A percentile compares a stretch with the other conserved stretches of the same genome.
phyloP scores from a whole-genome alignment of 2,329 filamentous ascomycete species.

The Alternaria sp. region DNA sequence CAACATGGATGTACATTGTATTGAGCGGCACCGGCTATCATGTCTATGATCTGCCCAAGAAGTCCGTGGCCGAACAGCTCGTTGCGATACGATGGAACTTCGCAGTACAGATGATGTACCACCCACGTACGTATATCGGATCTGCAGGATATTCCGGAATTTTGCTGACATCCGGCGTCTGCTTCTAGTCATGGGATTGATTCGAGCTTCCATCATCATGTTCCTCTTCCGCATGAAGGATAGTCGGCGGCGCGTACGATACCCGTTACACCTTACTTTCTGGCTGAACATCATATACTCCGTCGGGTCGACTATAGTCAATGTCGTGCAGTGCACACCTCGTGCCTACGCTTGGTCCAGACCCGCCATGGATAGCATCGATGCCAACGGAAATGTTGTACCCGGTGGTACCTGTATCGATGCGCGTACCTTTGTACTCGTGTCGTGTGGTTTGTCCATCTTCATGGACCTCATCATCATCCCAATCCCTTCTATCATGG shows the following conservation, averaged over 20 bases:
- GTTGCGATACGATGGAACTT: constrained; percentile 42
- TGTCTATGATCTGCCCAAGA: constrained; percentile 38
- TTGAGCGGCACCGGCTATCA: constrained; percentile 44
- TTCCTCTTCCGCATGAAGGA: constrained; percentile 49
- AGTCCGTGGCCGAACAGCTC: constrained; percentile 35
- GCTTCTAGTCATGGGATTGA: constrained; percentile 37
- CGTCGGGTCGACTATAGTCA: constrained; percentile 42
- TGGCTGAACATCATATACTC: constrained; percentile 46
- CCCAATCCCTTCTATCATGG: constrained; percentile 50
- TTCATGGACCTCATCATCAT: constrained; percentile 51
- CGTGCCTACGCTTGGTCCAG: constrained; percentile 36
- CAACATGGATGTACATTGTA: constrained; percentile 36
- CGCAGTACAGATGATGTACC: constrained; percentile 47
- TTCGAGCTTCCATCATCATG: constrained; percentile 47
- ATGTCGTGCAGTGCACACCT: constrained; percentile 46
- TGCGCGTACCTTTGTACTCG: constrained; percentile 41
- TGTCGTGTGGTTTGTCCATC: constrained; percentile 43
- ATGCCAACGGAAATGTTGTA: constrained; percentile 32
- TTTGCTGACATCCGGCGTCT: not conserved
- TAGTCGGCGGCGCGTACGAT: constrained; percentile 33
- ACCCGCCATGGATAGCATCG: constrained; percentile 39
- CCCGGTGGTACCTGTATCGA: constrained; percentile 44
- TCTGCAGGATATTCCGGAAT: not conserved
- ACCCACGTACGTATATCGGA: constrained; percentile 26
- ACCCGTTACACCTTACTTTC: constrained; percentile 41